A percentile compares a stretch with the other conserved stretches of the same genome.
Conservation (phyloP, 208 protist species). For the Acanthamoeba rhysodes region DNA sequence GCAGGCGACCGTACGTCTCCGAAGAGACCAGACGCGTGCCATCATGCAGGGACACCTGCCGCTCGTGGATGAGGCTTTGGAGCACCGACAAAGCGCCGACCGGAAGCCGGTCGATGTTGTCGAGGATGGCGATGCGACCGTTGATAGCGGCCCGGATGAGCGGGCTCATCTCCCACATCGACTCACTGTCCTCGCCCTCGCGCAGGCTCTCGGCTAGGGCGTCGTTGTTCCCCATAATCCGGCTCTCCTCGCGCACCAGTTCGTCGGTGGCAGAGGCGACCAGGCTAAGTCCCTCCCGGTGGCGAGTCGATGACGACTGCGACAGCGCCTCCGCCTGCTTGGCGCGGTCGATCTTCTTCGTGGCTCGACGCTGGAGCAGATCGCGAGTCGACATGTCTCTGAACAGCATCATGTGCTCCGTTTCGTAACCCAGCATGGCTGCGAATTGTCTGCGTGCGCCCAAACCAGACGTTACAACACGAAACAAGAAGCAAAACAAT, state of each 20-base stretch:
- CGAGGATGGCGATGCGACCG: conserved; percentile 94
- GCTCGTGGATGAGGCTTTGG: conserved; percentile 56
- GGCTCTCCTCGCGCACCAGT: neutral
- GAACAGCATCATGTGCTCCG: conserved; percentile 90
- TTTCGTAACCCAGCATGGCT: conserved; percentile 58
- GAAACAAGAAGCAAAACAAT: no score
- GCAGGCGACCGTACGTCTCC: conserved; percentile 37
- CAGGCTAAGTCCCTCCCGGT: neutral
- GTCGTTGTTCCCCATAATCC: neutral
- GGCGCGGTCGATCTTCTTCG: conserved; percentile 71
- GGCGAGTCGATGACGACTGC: neutral
- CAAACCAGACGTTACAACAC: no score
- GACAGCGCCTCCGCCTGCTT: conserved; percentile 79
- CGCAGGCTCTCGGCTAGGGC: neutral
- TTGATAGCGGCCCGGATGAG: conserved; percentile 92
- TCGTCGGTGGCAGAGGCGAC: neutral
- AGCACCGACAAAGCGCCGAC: conserved; percentile 60
- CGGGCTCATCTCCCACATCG: conserved; percentile 92
- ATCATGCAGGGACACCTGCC: conserved; percentile 82
- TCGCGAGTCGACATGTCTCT: conserved; percentile 96
- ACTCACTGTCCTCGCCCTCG: neutral
- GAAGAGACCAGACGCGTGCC: conserved; percentile 92
- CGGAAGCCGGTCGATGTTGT: conserved; percentile 90
- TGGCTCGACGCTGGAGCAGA: conserved; percentile 95
- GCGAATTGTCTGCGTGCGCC: conserved; percentile 13